Base-by-base conservation (phyloP, 2,329 filamentous ascomycete species). In the Elsinoe arachidis region DNA sequence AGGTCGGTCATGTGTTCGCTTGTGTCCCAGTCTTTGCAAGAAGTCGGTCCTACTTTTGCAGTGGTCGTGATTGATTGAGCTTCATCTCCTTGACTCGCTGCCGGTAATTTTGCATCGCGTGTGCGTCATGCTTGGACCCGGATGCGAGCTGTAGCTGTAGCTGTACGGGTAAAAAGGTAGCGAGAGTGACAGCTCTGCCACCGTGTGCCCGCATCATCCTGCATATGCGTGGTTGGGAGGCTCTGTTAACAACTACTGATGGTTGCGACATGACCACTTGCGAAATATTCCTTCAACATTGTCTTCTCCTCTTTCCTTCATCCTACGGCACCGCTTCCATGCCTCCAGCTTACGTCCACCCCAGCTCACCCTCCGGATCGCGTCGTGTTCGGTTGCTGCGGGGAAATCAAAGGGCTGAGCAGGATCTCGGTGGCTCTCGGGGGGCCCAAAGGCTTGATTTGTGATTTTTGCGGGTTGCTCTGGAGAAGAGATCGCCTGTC, bases 51-150 rank as follows among this genome's bases (percentile, higher is more conserved):
- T n/a, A 44, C n/a, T 14, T 14, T 11, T 21, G 41, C 10, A 3
- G 41, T 44, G 17, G 23, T 38, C 14, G 33, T 35, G 30, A 49
- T 49, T 49, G 44, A 49, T 49, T 53, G 49, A 23, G 15, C 23
- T 34, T 53, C 49, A 53, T 53, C 49, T 53, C 49, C 49, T 10
- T 53, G 49, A 53, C 49, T 53, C 49, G 49, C 17, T 6, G 10
- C 49, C 17, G 19, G 33, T 53, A 23, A 34, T 23, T 53, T 35
- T 35, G 4, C 17, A 5, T 35, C 21, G 44, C 15, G 17, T 33
- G 15, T 49, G 44, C 44, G 46, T 51, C 46, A 51, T 51, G 26
- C 26, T 51, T 7, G 19, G 12, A 15, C 23, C 23, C 23, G 34
- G 46, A 23, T 51, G 10, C 26, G 26, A 49, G 44, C 46, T 51